Conservation (phyloP, 2,329 filamentous ascomycete species). For the Sporothrix brunneoviolacea region DNA sequence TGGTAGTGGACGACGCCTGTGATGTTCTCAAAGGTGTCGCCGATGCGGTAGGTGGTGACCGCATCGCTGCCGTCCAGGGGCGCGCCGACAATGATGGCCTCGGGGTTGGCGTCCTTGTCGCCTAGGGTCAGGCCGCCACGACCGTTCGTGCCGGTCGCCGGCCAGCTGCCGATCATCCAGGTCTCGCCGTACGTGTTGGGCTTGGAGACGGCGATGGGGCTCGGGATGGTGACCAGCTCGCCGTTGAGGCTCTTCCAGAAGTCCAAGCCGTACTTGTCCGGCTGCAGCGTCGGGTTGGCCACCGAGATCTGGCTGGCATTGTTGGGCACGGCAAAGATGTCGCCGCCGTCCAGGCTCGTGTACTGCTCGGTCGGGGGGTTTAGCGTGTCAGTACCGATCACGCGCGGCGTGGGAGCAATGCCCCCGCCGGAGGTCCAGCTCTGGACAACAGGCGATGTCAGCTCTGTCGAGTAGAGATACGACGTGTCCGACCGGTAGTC, state of each 20-base stretch:
- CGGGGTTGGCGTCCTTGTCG: conserved; percentile 59
- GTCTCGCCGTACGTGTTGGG: conserved; percentile 62
- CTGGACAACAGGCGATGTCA: conserved; percentile 35
- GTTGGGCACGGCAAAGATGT: conserved; percentile 60
- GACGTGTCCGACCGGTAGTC: conserved; percentile 49
- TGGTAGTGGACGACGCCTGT: conserved; percentile 61
- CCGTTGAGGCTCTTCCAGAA: conserved; percentile 67
- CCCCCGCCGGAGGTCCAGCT: conserved; percentile 1
- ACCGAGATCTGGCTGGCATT: conserved; percentile 50
- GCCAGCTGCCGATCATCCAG: conserved; percentile 62
- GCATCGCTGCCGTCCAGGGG: conserved; percentile 61
- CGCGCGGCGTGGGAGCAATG: conserved; percentile 35
- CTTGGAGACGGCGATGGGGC: conserved; percentile 49
- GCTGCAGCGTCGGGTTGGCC: conserved; percentile 55
- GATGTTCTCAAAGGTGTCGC: conserved; percentile 58
- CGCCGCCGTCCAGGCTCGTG: conserved; percentile 56
- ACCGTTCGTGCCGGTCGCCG: conserved; percentile 53
- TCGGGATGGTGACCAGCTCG: conserved; percentile 58
- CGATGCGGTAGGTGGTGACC: conserved; percentile 52
- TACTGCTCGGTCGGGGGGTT: conserved; percentile 56
- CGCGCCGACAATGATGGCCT: conserved; percentile 57
- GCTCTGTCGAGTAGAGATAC: conserved; percentile 59
- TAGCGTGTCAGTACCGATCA: conserved; percentile 52
- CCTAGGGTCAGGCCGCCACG: conserved; percentile 60
- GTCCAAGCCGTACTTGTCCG: conserved; percentile 58